Evolutionary conservation across 768 basidiomycete genomes (phyloP), one percentile per base, ranked within the genome.

Genomic region (Tylopilus vinaceipallidus): DNA sequence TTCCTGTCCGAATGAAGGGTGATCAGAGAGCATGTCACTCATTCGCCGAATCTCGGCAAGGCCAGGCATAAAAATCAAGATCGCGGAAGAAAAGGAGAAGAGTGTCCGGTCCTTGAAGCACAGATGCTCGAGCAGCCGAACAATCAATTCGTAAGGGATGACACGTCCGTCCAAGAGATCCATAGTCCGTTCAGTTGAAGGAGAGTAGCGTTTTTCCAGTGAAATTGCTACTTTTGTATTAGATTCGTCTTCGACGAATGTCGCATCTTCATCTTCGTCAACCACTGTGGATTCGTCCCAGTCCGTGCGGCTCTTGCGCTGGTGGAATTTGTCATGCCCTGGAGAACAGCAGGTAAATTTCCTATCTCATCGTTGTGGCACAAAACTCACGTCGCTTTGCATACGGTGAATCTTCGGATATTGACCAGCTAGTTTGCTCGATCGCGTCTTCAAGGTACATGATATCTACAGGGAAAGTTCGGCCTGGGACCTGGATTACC

Each of bases 11-110:
- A 98, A 95, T 0, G 66, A 58, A 2, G 73, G 73, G 64, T 99
- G 95, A 45, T 88, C 88, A 37, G 73, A 70, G 22, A 98, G 74
- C 41, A 88, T 71, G 58, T 98, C 95, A 58, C 84, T 86, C 54
- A 99, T 66, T 22, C 88, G 82, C 30, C 95, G 83, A 48, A 99
- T 99, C 70, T 97, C 95, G 27, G 84, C 91, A 53, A 99, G 73
- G 35, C 95, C 95, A 20, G 95, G 95, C 80, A 98, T 83, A 70
- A 99, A 99, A 52, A 99, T 74, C 33, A 99, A 74, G 38, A 91
- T 77, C 2, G 95, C 95, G 3, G 81, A 70, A 3, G 93, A 95
- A 69, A 82, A 93, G 1, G 65, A 47, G 14, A 54, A 45, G 45
- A 83, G 77, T 2, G 66, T 54, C 3, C 59, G 54, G 53, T 87